Evolutionary conservation across 345 rosid genomes (phyloP).

Genomic region (Aegle marmelos): DNA sequence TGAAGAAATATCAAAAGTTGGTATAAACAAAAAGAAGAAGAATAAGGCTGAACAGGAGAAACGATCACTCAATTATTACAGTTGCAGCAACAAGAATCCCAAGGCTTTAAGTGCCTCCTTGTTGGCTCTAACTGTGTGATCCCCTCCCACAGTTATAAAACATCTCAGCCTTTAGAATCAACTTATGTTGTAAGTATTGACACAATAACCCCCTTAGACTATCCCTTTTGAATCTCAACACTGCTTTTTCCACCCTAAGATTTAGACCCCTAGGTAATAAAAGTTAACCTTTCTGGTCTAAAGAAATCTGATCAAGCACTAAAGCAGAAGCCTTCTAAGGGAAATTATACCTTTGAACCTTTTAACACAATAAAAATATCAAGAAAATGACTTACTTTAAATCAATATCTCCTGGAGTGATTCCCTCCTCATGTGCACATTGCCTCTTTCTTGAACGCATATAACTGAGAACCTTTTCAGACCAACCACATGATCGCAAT

Average conservation of each 20-base stretch:
- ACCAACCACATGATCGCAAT: constrained; percentile 76
- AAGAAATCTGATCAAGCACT: background rate
- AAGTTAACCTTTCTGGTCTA: no score
- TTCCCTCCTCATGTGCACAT: constrained; percentile 35
- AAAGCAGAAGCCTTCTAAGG: background rate
- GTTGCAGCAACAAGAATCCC: background rate
- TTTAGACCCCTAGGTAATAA: background rate
- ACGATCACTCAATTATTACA: background rate
- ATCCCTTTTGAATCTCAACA: background rate
- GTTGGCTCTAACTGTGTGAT: background rate
- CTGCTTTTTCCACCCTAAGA: background rate
- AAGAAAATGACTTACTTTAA: constrained; percentile 57
- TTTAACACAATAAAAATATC: background rate
- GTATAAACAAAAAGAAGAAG: background rate
- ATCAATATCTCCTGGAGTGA: constrained; percentile 26
- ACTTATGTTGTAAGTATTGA: background rate
- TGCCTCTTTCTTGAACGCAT: constrained; percentile 66
- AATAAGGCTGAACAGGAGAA: no score
- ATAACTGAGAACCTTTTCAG: constrained; percentile 45
- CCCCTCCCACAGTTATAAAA: background rate
- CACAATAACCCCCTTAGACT: background rate
- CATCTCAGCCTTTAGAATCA: background rate
- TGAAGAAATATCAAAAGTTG: background rate
- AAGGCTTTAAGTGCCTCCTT: background rate
- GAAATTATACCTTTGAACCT: background rate